A percentile compares a stretch with the other conserved stretches of the same genome.
phyloP scores from a whole-genome alignment of 83 land plant species.

The Thuja plicata region DNA sequence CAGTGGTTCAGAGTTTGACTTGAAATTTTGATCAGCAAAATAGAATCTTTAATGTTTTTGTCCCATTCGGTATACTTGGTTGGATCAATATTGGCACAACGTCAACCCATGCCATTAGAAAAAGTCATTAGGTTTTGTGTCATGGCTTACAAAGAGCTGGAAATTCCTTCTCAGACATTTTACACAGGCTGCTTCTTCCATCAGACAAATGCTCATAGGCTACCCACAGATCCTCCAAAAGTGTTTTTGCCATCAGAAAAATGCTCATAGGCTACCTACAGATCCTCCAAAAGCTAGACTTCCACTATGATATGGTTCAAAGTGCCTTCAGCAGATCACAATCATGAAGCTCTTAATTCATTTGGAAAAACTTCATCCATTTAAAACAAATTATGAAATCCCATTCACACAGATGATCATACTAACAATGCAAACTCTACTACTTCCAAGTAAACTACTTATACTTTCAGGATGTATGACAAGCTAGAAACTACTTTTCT shows the following conservation, averaged over 20 bases:
- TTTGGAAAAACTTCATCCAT: background rate
- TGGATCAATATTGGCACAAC: too few relatives aligned
- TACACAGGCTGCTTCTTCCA: conserved; percentile 86
- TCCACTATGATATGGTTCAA: background rate
- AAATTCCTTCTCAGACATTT: conserved; percentile 95
- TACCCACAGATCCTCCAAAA: background rate
- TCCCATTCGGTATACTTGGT: too few relatives aligned
- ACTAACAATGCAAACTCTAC: too few relatives aligned
- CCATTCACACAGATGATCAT: background rate
- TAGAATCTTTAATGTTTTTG: too few relatives aligned
- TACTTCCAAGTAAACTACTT: background rate
- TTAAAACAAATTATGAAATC: background rate
- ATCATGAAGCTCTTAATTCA: background rate
- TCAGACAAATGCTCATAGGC: conserved; percentile 12
- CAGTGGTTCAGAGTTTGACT: too few relatives aligned
- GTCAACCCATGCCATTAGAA: too few relatives aligned
- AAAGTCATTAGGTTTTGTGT: too few relatives aligned
- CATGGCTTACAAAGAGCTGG: conserved; percentile 86
- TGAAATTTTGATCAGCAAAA: too few relatives aligned
- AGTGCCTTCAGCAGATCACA: background rate
- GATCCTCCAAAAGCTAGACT: background rate
- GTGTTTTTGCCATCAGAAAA: conserved; percentile 64
- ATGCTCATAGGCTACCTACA: background rate
- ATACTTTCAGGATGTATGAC: background rate
- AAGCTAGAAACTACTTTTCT: background rate